Evolutionary conservation across 1,284 basidiomycete species (phyloP), one percentile per base, ranked within the genome.

Genomic region (Chiua sp.): DNA sequence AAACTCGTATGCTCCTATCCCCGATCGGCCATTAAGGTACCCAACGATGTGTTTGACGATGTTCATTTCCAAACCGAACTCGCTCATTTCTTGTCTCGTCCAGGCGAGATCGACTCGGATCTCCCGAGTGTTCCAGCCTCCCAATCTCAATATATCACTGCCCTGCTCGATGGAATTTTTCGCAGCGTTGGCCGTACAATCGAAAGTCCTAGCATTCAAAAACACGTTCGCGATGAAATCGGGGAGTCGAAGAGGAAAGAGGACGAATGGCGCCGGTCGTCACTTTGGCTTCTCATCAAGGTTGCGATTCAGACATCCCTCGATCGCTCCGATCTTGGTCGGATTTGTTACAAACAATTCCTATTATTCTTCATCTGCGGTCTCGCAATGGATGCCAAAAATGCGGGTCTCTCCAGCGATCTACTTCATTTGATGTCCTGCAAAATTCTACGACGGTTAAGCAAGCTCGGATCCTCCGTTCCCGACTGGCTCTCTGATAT

Each of bases 211-310:
- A 69, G 73, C 16, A 72, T 80, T 53, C 63, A 60, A 12, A 84
- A 83, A 74, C 59, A 47, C 28, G 56, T 63, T 11, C 61, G 55
- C 12, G 81, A 84, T 57, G 80, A 84, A 30, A 75, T 82, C 20
- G 65, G 69, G 77, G 1, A 55, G 59, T 32, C 68, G 73, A 18
- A 81, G 20, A 15, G 12, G 32, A 15, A 33, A 20, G 49, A 50
- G 22, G 22, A 33, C 11, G 18, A 82, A 15, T 84, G 82, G 82
- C 69, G 81, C 30, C 67, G 82, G 20, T 80, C 80, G 30, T 51
- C 80, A 0, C 62, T 81, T 3, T 83, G 80, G 79, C 75, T 82
- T 7, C 64, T 81, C n/a, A 66, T 83, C 39, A 78, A 80, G 13
- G 78, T 84, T 18, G 49, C 57, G 1, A 51, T 62, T n/a, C 64